Evolutionary conservation across 768 basidiomycete species (phyloP), one percentile per base, ranked within the genome.

Genomic region (Pleurotus salmoneostramineus): DNA sequence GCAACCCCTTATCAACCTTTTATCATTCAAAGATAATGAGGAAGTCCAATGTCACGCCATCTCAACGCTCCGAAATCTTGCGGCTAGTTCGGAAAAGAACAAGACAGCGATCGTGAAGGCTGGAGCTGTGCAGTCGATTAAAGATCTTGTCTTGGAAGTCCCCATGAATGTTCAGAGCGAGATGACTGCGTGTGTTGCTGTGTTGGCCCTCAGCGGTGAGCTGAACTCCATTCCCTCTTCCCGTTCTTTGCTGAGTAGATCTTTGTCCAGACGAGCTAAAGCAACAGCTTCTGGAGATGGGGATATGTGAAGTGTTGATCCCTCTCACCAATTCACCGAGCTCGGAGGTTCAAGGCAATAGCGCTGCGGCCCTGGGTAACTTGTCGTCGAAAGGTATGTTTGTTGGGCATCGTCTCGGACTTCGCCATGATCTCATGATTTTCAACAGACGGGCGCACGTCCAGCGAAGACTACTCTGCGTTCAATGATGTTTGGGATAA

Each of bases 31-130:
- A 71, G 97, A 99, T 72, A 98, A 98, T 67, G 97, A 99, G 75
- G 97, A 99, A 73, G 95, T 99, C 21, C 97, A 99, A 69, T 98
- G 97, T 68, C 97, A 99, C 66, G 97, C 97, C 15, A 99, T 99
- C 63, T 96, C 94, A 10, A 99, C 97, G 0, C 78, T 99, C 46
- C 84, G 97, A 12, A 99, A 99, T 68, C 82, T 99, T 12, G 97
- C 97, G 1, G 97, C 97, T 3, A 94, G 91, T 67, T 93, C 90
- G 35, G 96, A 98, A 78, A 93, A 95, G 81, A 99, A 98, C 78
- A 99, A 98, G 77, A 83, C 91, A 40, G 94, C 95, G 6, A 98
- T 99, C 57, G 95, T 99, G 54, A 91, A 97, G 70, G 96, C 97
- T 4, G 97, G 97, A 3, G 97, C 97, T 14, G 89, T 98, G 3